Evolutionary conservation across 345 rosid genomes (phyloP).

Genomic region (Passiflora organensis): DNA sequence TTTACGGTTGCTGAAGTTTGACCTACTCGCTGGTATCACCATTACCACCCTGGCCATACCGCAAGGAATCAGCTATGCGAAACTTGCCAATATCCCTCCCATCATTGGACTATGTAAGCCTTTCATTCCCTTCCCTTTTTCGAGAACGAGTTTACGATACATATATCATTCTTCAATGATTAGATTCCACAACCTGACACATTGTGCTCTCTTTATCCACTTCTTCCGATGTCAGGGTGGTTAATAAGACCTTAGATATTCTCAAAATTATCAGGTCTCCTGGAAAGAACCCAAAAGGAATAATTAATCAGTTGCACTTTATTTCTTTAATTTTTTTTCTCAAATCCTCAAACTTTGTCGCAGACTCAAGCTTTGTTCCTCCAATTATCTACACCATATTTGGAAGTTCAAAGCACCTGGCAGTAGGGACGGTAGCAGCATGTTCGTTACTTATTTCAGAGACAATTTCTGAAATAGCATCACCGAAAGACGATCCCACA

Average conservation of each 20-base stretch:
- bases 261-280: too few species aligned
- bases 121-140: neutral
- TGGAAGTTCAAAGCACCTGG: conserved; percentile 82
- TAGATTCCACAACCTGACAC: too few species aligned
- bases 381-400: conserved; percentile 68
- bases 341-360: too few species aligned
- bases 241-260: too few species aligned
- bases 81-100: conserved; percentile 71
- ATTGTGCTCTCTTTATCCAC: too few species aligned
- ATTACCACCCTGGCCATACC: conserved; percentile 89
- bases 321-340: too few species aligned
- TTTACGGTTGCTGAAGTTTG: conserved; percentile 39
- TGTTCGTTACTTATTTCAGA: conserved; percentile 54
- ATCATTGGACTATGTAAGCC: conserved; percentile 77
- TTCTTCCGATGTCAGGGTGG: too few species aligned
- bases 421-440: conserved; percentile 87
- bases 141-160: too few species aligned
- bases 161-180: too few species aligned
- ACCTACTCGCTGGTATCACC: conserved; percentile 86
- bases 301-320: too few species aligned
- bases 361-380: conserved; percentile 90
- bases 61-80: conserved; percentile 94
- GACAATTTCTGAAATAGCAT: conserved; percentile 38
- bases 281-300: too few species aligned
- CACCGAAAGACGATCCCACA: conserved; percentile 35